These are phyloP conservation scores for Suhomyces xylopsoci DNA, from an alignment of 805 yeast species.

Conservation along the genomic window DNA sequence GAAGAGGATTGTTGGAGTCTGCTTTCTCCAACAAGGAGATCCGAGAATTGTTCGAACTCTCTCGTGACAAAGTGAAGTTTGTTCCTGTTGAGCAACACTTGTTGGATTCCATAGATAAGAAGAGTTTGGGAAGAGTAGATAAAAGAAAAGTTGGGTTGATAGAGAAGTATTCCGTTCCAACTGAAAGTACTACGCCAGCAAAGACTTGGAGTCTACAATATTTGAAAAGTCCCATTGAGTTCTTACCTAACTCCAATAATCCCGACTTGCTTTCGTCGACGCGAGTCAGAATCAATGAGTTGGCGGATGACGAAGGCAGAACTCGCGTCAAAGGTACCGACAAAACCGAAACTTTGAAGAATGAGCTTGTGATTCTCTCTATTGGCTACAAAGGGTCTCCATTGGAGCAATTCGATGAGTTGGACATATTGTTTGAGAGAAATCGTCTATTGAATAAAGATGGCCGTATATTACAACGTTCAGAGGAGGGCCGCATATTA, in stretches of 20 bases:
- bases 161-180: slow-evolving; percentile 40
- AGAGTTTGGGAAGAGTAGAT: slow-evolving; percentile 48
- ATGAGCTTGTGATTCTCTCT: slow-evolving; percentile 73
- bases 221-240: slow-evolving; percentile 59
- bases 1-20: slow-evolving; percentile 81
- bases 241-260: slow-evolving; percentile 39
- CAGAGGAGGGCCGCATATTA: slow-evolving; percentile 15
- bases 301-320: slow-evolving; percentile 38
- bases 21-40: slow-evolving; percentile 92
- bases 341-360: slow-evolving; percentile 28
- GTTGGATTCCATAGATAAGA: slow-evolving; percentile 25
- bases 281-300: slow-evolving; percentile 46
- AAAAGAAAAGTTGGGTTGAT: slow-evolving; percentile 67
- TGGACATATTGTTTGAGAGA: slow-evolving; percentile 26
- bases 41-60: slow-evolving; percentile 72
- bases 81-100: slow-evolving; percentile 32
- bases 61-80: slow-evolving; percentile 43
- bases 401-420: slow-evolving; percentile 52
- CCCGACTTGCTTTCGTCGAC: slow-evolving; percentile 41
- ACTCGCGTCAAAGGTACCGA: slow-evolving; percentile 38
- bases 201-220: slow-evolving; percentile 68
- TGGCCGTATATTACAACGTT: slow-evolving; percentile 28
- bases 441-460: slow-evolving; percentile 32
- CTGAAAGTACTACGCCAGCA: background rate
- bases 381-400: slow-evolving; percentile 79